Percentiles rank a stretch among this genome's conserved stretches.
Evolutionary conservation across 768 basidiomycete genomes (phyloP).

Genomic region (Suillus fuscotomentosus): DNA sequence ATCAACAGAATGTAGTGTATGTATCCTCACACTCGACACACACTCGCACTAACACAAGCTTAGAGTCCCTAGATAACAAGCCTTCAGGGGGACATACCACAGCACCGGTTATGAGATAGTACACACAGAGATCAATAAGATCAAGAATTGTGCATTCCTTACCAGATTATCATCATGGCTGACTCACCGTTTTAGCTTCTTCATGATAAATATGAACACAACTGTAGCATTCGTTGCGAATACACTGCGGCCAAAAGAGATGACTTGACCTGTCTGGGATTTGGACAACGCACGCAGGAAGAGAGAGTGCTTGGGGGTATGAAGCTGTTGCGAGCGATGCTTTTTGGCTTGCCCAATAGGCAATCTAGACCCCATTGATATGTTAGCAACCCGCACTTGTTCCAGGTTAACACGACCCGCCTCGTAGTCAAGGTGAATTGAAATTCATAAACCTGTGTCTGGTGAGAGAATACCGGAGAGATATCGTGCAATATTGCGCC

Average conservation of each 20-base stretch:
- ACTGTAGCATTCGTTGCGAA: neutral
- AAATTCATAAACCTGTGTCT: neutral
- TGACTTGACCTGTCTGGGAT: neutral
- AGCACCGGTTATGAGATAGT: neutral
- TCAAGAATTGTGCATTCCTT: neutral
- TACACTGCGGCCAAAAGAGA: neutral
- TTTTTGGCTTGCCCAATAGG: neutral
- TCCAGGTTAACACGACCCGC: neutral
- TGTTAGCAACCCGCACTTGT: neutral
- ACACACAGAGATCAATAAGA: neutral
- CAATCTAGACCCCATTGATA: neutral
- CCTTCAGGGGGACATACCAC: neutral
- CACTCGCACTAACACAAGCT: neutral
- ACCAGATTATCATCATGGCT: neutral
- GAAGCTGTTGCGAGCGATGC: neutral
- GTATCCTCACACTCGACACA: neutral
- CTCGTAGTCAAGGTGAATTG: neutral
- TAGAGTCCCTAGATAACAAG: neutral
- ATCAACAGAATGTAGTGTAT: neutral
- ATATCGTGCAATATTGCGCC: neutral
- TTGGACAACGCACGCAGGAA: neutral
- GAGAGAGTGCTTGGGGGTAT: neutral
- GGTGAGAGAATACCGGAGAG: neutral
- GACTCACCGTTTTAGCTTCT: neutral
- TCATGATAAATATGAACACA: neutral